Evolutionary conservation across 495 filamentous ascomycete genomes (phyloP).

Genomic region (Penicillium mononematosum): DNA sequence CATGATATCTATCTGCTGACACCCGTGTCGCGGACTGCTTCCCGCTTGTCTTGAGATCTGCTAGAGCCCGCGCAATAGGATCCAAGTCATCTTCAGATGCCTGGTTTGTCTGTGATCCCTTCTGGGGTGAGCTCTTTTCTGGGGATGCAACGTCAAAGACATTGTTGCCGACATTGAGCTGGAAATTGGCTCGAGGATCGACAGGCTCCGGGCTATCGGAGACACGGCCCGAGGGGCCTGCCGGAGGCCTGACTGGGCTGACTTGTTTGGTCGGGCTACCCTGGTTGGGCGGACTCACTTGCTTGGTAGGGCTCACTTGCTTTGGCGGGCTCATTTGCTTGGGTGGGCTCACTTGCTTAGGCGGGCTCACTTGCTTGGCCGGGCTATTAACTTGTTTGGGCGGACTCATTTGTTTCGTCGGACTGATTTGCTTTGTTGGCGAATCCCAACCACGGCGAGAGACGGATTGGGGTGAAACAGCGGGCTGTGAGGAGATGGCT

Average conservation of each 20-base stretch:
- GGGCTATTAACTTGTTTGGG: slow-evolving; percentile 23
- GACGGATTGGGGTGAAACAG: slow-evolving; percentile 2
- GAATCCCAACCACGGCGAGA: slow-evolving; percentile 41
- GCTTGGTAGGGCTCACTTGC: slow-evolving; percentile 15
- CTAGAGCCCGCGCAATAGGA: slow-evolving; percentile 88
- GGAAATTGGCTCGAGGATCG: slow-evolving; percentile 88
- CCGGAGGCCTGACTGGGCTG: slow-evolving; percentile 34
- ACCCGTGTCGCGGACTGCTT: slow-evolving; percentile 76
- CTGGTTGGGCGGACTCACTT: slow-evolving; percentile 4
- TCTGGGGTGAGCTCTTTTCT: slow-evolving; percentile 48
- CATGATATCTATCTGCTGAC: slow-evolving; percentile 91
- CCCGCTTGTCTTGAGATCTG: slow-evolving; percentile 82
- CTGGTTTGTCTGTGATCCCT: slow-evolving; percentile 36
- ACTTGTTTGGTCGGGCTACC: slow-evolving; percentile 25
- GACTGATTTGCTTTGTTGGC: slow-evolving; percentile 19
- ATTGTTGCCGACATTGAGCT: slow-evolving; percentile 94
- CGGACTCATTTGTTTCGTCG: slow-evolving; percentile 5
- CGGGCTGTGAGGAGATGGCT: slow-evolving; percentile 25
- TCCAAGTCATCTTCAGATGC: slow-evolving; percentile 59
- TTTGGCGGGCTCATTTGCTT: slow-evolving; percentile 22
- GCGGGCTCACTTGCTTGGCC: slow-evolving; percentile 1
- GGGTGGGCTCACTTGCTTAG: background rate
- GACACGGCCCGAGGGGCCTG: slow-evolving; percentile 23
- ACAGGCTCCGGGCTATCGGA: slow-evolving; percentile 81
- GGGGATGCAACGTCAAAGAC: slow-evolving; percentile 94